Evolutionary conservation across 2,329 filamentous ascomycete genomes (phyloP).

Genomic region (Neonectria neomacrospora): DNA sequence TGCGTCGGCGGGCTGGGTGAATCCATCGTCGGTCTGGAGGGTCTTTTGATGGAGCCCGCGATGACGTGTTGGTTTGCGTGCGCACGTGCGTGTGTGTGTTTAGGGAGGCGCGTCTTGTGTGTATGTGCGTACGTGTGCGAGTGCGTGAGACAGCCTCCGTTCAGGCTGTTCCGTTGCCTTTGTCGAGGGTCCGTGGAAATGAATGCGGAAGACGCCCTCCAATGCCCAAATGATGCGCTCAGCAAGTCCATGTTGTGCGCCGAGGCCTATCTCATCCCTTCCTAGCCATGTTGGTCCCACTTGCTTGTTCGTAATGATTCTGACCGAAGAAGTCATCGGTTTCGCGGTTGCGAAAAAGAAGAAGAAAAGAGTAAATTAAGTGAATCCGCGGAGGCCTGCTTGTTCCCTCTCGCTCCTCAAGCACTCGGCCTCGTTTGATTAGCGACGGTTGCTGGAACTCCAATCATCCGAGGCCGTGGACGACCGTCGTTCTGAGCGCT

Average conservation of each 20-base stretch:
- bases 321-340: slow-evolving; percentile 7
- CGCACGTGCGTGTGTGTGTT: not conserved
- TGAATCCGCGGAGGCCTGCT: not conserved
- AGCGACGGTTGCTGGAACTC: slow-evolving; percentile 37
- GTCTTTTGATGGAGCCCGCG: not conserved
- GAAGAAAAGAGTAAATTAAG: slow-evolving; percentile 2
- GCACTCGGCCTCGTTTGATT: not conserved
- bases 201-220: slow-evolving; percentile 5
- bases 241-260: slow-evolving; percentile 19
- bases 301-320: slow-evolving; percentile 6
- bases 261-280: slow-evolving; percentile 21
- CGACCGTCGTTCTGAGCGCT: slow-evolving; percentile 40
- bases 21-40: not conserved
- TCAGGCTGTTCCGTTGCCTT: not conserved
- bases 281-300: slow-evolving; percentile 10
- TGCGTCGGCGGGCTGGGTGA: slow-evolving; percentile 20
- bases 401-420: not conserved
- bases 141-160: not conserved
- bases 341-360: not conserved
- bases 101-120: not conserved
- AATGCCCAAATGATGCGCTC: slow-evolving; percentile 10
- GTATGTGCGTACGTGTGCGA: not conserved
- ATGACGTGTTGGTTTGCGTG: slow-evolving; percentile 6
- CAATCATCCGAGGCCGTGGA: slow-evolving; percentile 44
- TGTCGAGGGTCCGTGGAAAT: not conserved